Conservation (phyloP, 768 basidiomycete genomes). For the Kwoniella mangroviensis region DNA sequence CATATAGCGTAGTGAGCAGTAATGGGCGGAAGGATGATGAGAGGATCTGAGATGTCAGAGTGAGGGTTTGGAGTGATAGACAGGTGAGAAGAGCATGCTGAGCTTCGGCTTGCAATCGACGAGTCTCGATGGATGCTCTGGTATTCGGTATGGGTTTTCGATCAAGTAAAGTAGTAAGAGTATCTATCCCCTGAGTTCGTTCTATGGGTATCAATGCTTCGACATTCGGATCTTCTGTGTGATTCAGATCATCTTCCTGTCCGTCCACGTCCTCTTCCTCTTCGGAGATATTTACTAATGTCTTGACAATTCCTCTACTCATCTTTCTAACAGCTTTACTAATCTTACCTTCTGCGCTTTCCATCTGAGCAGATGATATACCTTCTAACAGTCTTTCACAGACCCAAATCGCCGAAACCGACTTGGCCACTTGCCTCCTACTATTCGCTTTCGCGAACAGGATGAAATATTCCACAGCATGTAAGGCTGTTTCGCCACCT, state of each 20-base stretch:
- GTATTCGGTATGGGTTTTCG: constrained; percentile 48
- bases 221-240: constrained; percentile 15
- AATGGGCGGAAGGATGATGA: constrained; percentile 72
- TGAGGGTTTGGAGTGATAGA: constrained; percentile 74
- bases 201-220: constrained; percentile 63
- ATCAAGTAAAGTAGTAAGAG: constrained; percentile 64
- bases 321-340: constrained; percentile 68
- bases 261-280: constrained; percentile 56
- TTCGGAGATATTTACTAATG: constrained; percentile 76
- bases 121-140: constrained; percentile 42
- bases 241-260: constrained; percentile 25
- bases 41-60: constrained; percentile 72
- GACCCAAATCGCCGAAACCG: constrained; percentile 74
- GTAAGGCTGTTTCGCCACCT: constrained; percentile 71
- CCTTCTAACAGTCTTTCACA: constrained; percentile 78
- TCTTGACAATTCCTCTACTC: constrained; percentile 67
- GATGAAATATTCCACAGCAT: constrained; percentile 79
- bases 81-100: constrained; percentile 73
- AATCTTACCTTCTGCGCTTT: constrained; percentile 42
- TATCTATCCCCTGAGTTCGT: constrained; percentile 69
- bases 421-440: constrained; percentile 61
- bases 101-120: constrained; percentile 45
- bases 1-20: constrained; percentile 80
- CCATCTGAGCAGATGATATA: constrained; percentile 57
- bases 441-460: constrained; percentile 64